A percentile compares a stretch with the other conserved stretches of the same genome.
These are phyloP conservation scores for Suhomyces faveliae DNA, from an alignment of 805 yeast genomes.

Conservation along the genomic window DNA sequence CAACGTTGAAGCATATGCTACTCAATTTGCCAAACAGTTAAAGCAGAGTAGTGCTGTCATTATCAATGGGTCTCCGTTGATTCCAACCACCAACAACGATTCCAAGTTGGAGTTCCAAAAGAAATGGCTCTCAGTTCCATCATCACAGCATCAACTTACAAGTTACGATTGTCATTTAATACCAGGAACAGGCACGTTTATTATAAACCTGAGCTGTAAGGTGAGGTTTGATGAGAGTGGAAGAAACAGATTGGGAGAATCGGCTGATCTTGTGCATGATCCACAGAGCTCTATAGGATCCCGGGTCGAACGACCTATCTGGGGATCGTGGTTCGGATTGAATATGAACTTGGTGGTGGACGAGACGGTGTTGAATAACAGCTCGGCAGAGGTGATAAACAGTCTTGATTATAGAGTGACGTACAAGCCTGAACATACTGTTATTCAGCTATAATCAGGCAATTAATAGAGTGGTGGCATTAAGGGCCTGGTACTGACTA, in stretches of 20 bases:
- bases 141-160: constrained; percentile 61
- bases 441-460: constrained; percentile 28
- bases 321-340: constrained; percentile 75
- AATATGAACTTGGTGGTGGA: constrained; percentile 59
- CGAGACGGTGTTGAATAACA: constrained; percentile 38
- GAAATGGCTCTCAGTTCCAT: constrained; percentile 55
- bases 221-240: constrained; percentile 79
- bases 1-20: constrained; percentile 41
- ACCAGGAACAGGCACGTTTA: constrained; percentile 58
- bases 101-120: constrained; percentile 53
- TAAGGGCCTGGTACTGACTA: no score
- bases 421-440: constrained; percentile 56
- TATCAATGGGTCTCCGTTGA: constrained; percentile 56
- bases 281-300: constrained; percentile 12
- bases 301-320: constrained; percentile 44
- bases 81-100: constrained; percentile 20
- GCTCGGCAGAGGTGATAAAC: constrained; percentile 49
- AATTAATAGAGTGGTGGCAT: no score
- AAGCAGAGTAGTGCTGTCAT: constrained; percentile 53
- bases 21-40: constrained; percentile 50
- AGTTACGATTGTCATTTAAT: constrained; percentile 65
- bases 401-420: constrained; percentile 67
- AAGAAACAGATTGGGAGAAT: constrained; percentile 60
- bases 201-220: constrained; percentile 55
- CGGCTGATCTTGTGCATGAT: constrained; percentile 48